Evolutionary conservation across 345 rosid species (phyloP).

Genomic region (Combretum micranthum): DNA sequence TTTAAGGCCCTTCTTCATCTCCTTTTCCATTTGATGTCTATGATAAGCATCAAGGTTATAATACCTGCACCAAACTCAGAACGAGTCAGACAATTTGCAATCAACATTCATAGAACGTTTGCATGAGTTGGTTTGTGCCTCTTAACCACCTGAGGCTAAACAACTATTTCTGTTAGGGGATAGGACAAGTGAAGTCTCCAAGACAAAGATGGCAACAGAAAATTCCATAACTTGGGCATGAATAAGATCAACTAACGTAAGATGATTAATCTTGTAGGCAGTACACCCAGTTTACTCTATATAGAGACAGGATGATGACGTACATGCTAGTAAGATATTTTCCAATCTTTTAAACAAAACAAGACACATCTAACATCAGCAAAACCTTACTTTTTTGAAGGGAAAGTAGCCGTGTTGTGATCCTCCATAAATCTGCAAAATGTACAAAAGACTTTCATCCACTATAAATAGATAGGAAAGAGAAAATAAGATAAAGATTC

Average conservation of each 20-base stretch:
- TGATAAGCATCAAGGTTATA: conserved; percentile 86
- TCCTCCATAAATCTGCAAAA: conserved; percentile 90
- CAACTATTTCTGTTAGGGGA: no score
- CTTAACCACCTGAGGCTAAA: no score
- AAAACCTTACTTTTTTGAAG: conserved; percentile 83
- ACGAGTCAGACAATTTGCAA: background rate
- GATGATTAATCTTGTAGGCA: no score
- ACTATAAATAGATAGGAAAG: background rate
- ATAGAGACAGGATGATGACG: no score
- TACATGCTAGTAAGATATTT: no score
- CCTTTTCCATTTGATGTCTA: conserved; percentile 63
- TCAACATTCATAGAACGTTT: background rate
- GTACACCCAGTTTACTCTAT: no score
- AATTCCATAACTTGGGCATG: no score
- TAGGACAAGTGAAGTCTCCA: no score
- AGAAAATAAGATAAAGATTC: background rate
- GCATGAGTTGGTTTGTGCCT: no score
- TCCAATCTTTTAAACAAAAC: conserved; percentile 5
- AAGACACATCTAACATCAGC: background rate
- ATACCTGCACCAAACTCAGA: conserved; percentile 41
- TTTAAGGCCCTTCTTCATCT: conserved; percentile 56
- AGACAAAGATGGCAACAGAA: no score
- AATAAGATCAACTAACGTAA: no score
- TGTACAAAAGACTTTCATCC: background rate
- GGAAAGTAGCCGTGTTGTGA: conserved; percentile 92